Evolutionary conservation across 176 grass and related monocot species (phyloP), one percentile per base, ranked within the genome.

Genomic region (Areca catechu): DNA sequence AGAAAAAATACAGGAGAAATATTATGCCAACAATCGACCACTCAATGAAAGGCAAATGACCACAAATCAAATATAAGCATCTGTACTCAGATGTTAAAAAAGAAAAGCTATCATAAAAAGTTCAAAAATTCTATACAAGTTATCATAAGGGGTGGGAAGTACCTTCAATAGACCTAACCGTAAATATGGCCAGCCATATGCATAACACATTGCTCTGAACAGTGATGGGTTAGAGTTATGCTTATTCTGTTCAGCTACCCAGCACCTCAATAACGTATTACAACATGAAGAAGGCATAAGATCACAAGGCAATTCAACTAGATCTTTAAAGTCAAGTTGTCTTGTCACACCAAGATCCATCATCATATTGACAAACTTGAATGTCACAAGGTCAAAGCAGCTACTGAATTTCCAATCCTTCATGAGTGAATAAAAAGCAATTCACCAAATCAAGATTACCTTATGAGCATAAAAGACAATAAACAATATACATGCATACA

Each of bases 131-230:
- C 7, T 43, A 43, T 43, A 43, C 7, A 43, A 43, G 7, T 43
- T 43, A 43, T 43, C 34, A 43, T 59, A 71, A 69, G 24, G 4
- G 28, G 57, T 59, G 22, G 53, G 5, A 47, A 47, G 10, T 76
- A 96, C 91, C 86, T 96, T 96, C 70, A 96, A 51, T 57, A 96
- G 66, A 58, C 77, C 91, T 62, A 96, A 68, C 51, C 80, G 80
- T 48, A 90, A 34, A 71, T 90, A 96, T 54, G 71, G 67, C 91
- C 86, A 85, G 70, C 86, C 86, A 87, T 84, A 90, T 65, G 86
- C 81, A 53, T 67, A 16, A 80, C 52, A 84, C 60, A 96, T 76
- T 37, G 84, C 80, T 68, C 83, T 77, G 79, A 96, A 79, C 65
- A 96, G 64, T 49, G 90, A 89, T 20, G 80, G 80, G 55, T 84